phyloP scores from a whole-genome alignment of 495 filamentous ascomycete species.

The Talaromyces proteolyticus region DNA sequence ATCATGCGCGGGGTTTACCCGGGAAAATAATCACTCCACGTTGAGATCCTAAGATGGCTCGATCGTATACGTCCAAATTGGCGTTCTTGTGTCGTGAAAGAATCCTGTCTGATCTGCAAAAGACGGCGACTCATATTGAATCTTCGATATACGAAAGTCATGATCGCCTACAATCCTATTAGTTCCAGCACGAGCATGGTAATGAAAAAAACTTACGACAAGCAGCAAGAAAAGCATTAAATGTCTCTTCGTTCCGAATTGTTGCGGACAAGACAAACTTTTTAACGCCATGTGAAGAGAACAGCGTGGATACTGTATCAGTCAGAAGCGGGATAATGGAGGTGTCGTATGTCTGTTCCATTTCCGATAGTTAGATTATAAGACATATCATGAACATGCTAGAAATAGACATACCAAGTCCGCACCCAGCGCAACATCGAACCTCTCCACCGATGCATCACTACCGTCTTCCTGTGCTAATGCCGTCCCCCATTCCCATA shows the following conservation, averaged over 20 bases:
- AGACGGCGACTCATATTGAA: conserved; percentile 22
- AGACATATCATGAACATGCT: background rate
- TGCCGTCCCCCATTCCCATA: conserved; percentile 35
- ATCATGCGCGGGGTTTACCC: too few relatives aligned
- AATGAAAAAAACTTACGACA: conserved; percentile 42
- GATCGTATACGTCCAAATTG: conserved; percentile 41
- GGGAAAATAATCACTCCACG: background rate
- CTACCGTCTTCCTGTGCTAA: conserved; percentile 9
- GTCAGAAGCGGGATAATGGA: conserved; percentile 51
- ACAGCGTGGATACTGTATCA: conserved; percentile 47
- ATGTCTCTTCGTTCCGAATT: conserved; percentile 58
- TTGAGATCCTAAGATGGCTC: background rate
- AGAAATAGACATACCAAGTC: conserved; percentile 33
- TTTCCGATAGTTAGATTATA: background rate
- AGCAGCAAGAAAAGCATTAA: conserved; percentile 45
- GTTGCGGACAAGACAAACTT: conserved; percentile 54
- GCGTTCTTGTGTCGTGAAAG: conserved; percentile 47
- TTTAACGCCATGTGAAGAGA: conserved; percentile 39
- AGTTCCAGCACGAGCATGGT: background rate
- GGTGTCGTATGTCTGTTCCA: conserved; percentile 57
- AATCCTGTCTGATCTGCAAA: conserved; percentile 48
- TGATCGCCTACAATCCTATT: background rate
- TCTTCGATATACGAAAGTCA: background rate
- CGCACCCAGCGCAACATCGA: conserved; percentile 45
- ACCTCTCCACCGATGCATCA: conserved; percentile 10